Base-by-base conservation (phyloP, 2,329 filamentous ascomycete species). In the Cyphellophora europaea region DNA sequence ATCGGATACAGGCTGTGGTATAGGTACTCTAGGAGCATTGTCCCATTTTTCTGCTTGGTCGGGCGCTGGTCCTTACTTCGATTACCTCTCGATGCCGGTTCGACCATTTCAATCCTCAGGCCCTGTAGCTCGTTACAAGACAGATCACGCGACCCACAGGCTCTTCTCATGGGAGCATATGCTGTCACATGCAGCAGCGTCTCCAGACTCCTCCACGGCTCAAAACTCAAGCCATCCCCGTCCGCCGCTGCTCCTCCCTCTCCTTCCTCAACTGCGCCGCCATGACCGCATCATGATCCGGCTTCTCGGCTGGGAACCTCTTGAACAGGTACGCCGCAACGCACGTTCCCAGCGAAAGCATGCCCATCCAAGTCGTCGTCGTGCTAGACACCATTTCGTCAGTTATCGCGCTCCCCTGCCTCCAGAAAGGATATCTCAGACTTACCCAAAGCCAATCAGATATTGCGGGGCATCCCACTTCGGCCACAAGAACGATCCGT, bases 401-500 rank as follows among this genome's bases (percentile, higher is more conserved):
- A 14, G 27, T n/a, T 5, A 29, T 5, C 5, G n/a, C n/a, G 12
- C 27, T 5, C n/a, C 27, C 12, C 5, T n/a, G 16, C 16, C 27
- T 29, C 27, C 11, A 6, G 5, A 6, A 6, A 13, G n/a, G 27
- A 29, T 29, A 14, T 14, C 6, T 29, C n/a, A n/a, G n/a, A n/a
- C n/a, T n/a, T n/a, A n/a, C n/a, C 12, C 32, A 14, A 42, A 38
- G 8, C 36, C 40, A 4, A 30, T 19, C 13, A 30, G 41, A 38
- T 61, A 63, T 23, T 58, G 48, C 4, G 59, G 59, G 3, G 49
- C 53, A 31, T 58, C 56, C 11, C 45, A 50, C 6, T 18, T 38
- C 11, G 71, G 70, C 48, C 83, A 84, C 66, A 82, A 71, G 48
- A 79, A 81, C 38, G 65, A 70, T 1, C 76, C 75, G 50, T 81